These are phyloP conservation scores for Cystobasidium slooffiae DNA, from an alignment of 1,284 basidiomycete genomes.

Conservation along the genomic window DNA sequence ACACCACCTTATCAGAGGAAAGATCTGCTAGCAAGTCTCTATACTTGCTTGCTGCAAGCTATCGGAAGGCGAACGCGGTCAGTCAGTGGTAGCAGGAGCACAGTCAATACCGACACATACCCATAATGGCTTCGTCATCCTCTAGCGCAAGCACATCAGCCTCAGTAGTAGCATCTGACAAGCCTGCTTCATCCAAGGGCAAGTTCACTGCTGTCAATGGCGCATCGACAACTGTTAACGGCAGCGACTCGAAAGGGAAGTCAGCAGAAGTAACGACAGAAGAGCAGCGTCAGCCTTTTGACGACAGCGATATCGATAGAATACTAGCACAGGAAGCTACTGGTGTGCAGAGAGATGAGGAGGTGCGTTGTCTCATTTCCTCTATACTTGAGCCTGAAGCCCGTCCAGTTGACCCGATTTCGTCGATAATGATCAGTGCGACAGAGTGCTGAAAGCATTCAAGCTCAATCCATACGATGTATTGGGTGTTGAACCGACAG, in stretches of 20 bases:
- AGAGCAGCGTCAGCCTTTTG: constrained; percentile 11
- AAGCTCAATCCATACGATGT: constrained; percentile 65
- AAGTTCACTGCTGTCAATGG: not conserved
- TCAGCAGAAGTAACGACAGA: not conserved
- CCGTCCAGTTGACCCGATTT: not conserved
- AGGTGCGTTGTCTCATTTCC: constrained; percentile 6
- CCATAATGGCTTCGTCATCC: not conserved
- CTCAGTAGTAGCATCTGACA: not conserved
- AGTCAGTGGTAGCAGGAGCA: no score
- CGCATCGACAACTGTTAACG: not conserved
- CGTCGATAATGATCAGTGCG: constrained; percentile 56
- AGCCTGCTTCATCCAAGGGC: not conserved
- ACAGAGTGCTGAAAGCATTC: constrained; percentile 62
- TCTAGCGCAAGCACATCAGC: not conserved
- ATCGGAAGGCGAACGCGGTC: no score
- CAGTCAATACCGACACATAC: not conserved
- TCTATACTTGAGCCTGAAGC: not conserved
- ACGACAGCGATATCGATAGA: constrained; percentile 37
- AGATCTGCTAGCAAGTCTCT: no score
- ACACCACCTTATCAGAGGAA: no score
- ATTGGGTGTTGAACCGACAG: constrained; percentile 60
- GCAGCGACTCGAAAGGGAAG: not conserved
- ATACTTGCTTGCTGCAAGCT: no score
- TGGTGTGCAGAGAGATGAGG: constrained; percentile 39
- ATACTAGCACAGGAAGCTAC: constrained; percentile 39